Evolutionary conservation across 805 yeast species (phyloP).

Genomic region (Spathaspora hagerdaliae): DNA sequence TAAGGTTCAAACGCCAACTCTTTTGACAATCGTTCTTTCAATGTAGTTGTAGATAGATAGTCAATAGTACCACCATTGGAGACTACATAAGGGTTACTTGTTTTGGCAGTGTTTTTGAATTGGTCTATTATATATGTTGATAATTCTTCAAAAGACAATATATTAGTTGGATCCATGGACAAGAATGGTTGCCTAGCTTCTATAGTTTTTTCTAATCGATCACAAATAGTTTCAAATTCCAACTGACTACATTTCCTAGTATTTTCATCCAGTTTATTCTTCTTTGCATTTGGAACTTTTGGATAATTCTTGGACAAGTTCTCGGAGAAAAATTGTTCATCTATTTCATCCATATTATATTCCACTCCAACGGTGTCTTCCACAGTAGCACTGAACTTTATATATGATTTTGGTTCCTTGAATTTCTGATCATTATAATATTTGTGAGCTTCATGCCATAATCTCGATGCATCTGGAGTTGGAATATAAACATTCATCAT

Average conservation of each 20-base stretch:
- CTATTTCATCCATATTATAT: conserved; percentile 87
- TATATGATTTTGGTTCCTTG: conserved; percentile 70
- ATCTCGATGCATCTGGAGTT: conserved; percentile 88
- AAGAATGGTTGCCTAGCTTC: conserved; percentile 85
- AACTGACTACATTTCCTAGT: conserved; percentile 56
- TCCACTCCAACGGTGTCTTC: conserved; percentile 87
- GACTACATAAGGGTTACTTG: conserved; percentile 21
- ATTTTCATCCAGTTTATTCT: conserved; percentile 13
- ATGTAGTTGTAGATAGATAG: conserved; percentile 49
- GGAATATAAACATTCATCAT: conserved; percentile 66
- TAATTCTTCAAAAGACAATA: conserved; percentile 67
- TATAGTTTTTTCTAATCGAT: conserved; percentile 69
- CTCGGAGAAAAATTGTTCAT: conserved; percentile 57
- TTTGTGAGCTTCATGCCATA: conserved; percentile 73
- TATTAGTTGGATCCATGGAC: conserved; percentile 76
- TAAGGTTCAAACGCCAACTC: conserved; percentile 55
- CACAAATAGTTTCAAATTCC: conserved; percentile 79
- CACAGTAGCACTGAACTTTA: conserved; percentile 90
- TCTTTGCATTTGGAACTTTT: conserved; percentile 11
- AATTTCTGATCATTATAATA: conserved; percentile 64
- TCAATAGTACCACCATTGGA: conserved; percentile 23
- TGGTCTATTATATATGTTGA: conserved; percentile 44
- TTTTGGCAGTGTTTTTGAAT: conserved; percentile 21
- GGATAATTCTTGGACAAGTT: conserved; percentile 37
- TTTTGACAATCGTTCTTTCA: conserved; percentile 54